A percentile compares a stretch with the other conserved stretches of the same genome.
These are phyloP conservation scores for Aspergillus aculeatinus DNA, from an alignment of 2,329 filamentous ascomycete species.

Conservation along the genomic window DNA sequence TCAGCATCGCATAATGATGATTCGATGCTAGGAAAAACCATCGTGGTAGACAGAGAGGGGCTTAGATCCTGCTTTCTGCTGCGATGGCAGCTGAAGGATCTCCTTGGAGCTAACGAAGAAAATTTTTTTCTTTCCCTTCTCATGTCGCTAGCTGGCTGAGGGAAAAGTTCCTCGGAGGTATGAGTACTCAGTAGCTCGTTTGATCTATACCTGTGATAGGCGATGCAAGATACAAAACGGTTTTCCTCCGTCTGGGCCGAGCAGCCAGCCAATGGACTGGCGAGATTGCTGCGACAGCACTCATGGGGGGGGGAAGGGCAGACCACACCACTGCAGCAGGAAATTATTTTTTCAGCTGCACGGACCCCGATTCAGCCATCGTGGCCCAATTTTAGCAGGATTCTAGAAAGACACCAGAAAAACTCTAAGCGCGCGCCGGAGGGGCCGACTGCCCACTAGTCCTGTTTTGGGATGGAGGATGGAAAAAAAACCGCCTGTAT, in stretches of 20 bases:
- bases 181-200: not conserved
- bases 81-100: not conserved
- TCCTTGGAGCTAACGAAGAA: not conserved
- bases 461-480: not conserved
- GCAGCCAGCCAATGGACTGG: not conserved
- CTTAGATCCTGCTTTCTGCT: not conserved
- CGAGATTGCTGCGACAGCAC: not conserved
- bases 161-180: not conserved
- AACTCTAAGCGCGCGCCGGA: conserved; percentile 11
- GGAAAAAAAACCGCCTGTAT: not conserved
- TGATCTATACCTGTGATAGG: not conserved
- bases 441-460: conserved; percentile 3
- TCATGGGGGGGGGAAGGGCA: not conserved
- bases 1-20: not conserved
- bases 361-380: conserved; percentile 3
- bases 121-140: not conserved
- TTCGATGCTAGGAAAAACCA: not conserved
- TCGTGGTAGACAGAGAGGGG: not conserved
- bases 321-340: not conserved
- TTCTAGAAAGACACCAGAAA: conserved; percentile 21
- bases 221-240: not conserved
- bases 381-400: conserved; percentile 21
- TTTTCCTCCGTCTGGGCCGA: not conserved
- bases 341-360: conserved; percentile 1
- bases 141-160: not conserved